Conservation (phyloP, 257 asterid genomes). For the Solanum chaucha region DNA sequence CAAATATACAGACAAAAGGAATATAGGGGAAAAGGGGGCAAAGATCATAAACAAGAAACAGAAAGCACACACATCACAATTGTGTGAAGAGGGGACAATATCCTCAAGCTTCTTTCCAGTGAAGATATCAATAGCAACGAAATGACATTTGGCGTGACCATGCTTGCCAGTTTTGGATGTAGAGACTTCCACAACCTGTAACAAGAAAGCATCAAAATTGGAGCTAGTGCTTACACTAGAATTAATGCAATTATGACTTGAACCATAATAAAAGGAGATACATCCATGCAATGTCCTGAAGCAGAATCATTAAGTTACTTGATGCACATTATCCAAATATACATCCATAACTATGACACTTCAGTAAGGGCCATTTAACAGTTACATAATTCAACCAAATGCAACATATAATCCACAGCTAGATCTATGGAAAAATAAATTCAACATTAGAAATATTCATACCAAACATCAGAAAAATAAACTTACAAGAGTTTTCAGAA, state of each 20-base stretch:
- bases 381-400: not conserved
- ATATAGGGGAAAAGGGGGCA: not conserved
- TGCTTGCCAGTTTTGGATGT: slow-evolving; percentile 98
- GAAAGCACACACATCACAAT: slow-evolving; percentile 52
- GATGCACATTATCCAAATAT: not conserved
- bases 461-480: not conserved
- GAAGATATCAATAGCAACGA: slow-evolving; percentile 84
- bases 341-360: not conserved
- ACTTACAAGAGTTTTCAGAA: not conserved
- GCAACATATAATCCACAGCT: not conserved
- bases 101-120: slow-evolving; percentile 86
- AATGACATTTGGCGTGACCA: slow-evolving; percentile 91
- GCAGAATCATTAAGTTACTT: not conserved
- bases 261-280: not conserved
- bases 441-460: not conserved
- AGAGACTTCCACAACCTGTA: slow-evolving; percentile 86
- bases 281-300: not conserved
- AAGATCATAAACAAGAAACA: not conserved
- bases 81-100: slow-evolving; percentile 95
- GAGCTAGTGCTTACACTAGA: not conserved
- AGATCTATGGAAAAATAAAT: not conserved
- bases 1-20: not conserved
- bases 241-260: not conserved
- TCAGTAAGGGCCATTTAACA: not conserved
- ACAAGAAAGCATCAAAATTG: not conserved